These are phyloP conservation scores for Porphyrellus cyaneotinctus DNA, from an alignment of 768 basidiomycete genomes.

Conservation along the genomic window DNA sequence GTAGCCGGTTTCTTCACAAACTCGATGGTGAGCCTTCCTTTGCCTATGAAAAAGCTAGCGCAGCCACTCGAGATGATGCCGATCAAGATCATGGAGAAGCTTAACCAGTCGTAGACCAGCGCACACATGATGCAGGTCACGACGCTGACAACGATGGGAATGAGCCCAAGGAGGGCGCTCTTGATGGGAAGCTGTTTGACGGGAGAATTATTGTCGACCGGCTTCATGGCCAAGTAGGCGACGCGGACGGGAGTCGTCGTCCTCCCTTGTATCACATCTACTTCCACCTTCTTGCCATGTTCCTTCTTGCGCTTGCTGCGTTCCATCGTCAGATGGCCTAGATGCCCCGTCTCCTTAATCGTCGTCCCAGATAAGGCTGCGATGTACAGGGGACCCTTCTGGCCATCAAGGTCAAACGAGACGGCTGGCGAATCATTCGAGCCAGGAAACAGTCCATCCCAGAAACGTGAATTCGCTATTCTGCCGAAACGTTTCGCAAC, in stretches of 20 bases:
- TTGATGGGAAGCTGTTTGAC: neutral
- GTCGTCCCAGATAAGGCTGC: constrained; percentile 28
- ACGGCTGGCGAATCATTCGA: constrained; percentile 23
- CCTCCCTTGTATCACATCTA: neutral
- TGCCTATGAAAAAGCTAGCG: constrained; percentile 25
- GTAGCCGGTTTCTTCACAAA: constrained; percentile 11
- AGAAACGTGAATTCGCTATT: constrained; percentile 29
- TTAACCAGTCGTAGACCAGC: constrained; percentile 25
- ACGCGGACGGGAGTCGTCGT: constrained; percentile 10
- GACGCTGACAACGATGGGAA: constrained; percentile 27
- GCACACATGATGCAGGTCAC: constrained; percentile 8
- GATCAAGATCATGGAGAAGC: constrained; percentile 30
- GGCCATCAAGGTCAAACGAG: constrained; percentile 29
- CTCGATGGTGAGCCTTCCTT: constrained; percentile 18
- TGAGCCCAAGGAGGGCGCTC: constrained; percentile 15
- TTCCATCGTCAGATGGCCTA: constrained; percentile 25
- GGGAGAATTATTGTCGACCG: neutral
- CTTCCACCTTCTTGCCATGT: neutral
- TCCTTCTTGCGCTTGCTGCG: constrained; percentile 4
- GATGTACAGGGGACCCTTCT: constrained; percentile 25
- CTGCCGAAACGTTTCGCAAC: constrained; percentile 32
- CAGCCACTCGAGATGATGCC: constrained; percentile 32
- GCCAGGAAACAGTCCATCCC: constrained; percentile 33
- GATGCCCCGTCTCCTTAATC: constrained; percentile 21
- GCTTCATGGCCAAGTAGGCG: constrained; percentile 19